Evolutionary conservation across 495 filamentous ascomycete genomes (phyloP), one percentile per base, ranked within the genome.

Genomic region (Durotheca rogersii): DNA sequence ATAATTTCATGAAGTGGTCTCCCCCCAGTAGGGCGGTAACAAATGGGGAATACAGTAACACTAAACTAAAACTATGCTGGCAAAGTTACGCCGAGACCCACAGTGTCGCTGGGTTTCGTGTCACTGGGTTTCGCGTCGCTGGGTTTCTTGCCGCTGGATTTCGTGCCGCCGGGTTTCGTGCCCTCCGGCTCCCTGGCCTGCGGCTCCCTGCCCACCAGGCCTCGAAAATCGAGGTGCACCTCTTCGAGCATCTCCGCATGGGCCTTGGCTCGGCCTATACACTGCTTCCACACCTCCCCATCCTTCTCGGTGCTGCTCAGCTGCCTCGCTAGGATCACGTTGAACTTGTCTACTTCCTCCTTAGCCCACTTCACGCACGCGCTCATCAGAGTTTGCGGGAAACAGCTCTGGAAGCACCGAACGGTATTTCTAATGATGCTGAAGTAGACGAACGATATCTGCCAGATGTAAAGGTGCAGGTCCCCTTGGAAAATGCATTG

Each of bases 331-430:
- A 99, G 75, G 29, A 91, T 79, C 16, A 72, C 79, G 61, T 96
- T 96, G 74, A 96, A 97, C 3, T 82, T 84, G 55, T 95, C 89
- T 2, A 96, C 80, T 56, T 94, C 82, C 64, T 91, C 84, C 65
- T 95, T 96, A 14, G 89, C 92, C 93, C 93, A 99, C 64, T 88
- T 90, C 39, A 99, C 91, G 58, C 89, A 90, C 3, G 90, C 89
- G 56, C 88, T 93, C 74, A 88, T 90, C 78, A 93, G 87, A 15
- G 81, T 70, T 15, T 86, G 76, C 2, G 91, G 87, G 65, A 97
- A 99, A 64, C 90, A 95, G 51, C 82, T 77, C 64, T 95, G 88
- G 64, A 91, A 96, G 59, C 87, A 88, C 61, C 76, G 80, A 51
- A 95, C 83, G 4, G 92, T 96, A 66, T 96, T 95, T 42, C 84